Evolutionary conservation across 2,329 filamentous ascomycete genomes (phyloP).

Genomic region (Cladosporium cucumerinum): DNA sequence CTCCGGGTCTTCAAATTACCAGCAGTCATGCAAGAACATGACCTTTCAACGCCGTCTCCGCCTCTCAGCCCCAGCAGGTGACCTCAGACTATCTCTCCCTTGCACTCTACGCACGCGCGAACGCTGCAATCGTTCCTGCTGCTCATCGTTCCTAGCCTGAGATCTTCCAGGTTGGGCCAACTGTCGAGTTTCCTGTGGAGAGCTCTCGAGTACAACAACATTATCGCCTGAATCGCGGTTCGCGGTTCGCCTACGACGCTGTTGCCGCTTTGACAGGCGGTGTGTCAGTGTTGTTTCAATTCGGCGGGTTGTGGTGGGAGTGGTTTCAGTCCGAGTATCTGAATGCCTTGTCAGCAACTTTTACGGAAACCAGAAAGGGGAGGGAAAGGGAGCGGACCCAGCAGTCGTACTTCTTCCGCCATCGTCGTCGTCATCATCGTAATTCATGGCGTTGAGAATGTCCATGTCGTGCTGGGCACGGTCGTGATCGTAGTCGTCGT

Average conservation of each 20-base stretch:
- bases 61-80: not conserved
- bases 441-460: not conserved
- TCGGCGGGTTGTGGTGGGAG: not conserved
- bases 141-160: not conserved
- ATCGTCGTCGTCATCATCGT: constrained; percentile 9
- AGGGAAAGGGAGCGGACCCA: constrained; percentile 25
- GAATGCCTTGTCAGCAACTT: constrained; percentile 15
- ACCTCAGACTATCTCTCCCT: constrained; percentile 10
- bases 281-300: constrained; percentile 7
- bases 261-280: constrained; percentile 9
- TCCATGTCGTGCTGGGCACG: not conserved
- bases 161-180: not conserved
- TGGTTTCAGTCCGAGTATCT: constrained; percentile 21
- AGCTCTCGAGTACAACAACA: not conserved
- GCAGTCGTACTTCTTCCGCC: constrained; percentile 23
- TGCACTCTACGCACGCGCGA: constrained; percentile 9
- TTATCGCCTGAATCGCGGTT: constrained; percentile 1
- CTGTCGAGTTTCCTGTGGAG: not conserved
- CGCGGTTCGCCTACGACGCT: not conserved
- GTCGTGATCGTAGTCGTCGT: constrained; percentile 1
- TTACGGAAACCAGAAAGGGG: not conserved
- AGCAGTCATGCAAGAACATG: not conserved
- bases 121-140: constrained; percentile 6
- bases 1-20: not conserved
- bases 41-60: not conserved